Percentiles rank a stretch among this genome's conserved stretches.
Conservation (phyloP, 202 grass and related monocot genomes). For the Panicum virgatum region DNA sequence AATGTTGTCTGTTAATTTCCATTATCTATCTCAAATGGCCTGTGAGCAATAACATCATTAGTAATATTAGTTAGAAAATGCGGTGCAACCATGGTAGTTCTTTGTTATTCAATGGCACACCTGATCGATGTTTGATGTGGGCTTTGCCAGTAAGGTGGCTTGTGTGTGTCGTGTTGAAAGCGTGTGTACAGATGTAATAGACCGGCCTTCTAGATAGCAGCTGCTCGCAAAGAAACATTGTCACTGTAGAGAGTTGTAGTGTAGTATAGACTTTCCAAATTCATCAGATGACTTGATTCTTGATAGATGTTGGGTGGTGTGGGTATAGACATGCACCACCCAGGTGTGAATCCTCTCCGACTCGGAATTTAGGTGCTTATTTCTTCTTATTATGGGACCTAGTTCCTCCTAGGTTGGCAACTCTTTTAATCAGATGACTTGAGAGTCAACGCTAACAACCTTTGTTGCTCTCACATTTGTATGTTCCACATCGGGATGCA, state of each 20-base stretch:
- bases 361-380: background rate
- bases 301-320: no score
- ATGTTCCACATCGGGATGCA: background rate
- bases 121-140: background rate
- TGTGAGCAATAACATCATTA: background rate
- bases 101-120: background rate
- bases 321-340: background rate
- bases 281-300: no score
- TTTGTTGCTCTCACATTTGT: background rate
- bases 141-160: background rate
- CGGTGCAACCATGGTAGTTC: background rate
- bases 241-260: background rate
- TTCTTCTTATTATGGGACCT: background rate
- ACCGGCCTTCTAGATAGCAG: no score
- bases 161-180: no score
- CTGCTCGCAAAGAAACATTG: no score
- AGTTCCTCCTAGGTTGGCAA: background rate
- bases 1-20: background rate
- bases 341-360: background rate
- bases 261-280: no score
- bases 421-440: background rate
- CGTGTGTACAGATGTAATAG: no score
- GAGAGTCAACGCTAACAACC: background rate
- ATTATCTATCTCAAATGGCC: background rate
- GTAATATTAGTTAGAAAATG: background rate